These are phyloP conservation scores for Echria macrotheca DNA, from an alignment of 495 filamentous ascomycete genomes.

Conservation along the genomic window DNA sequence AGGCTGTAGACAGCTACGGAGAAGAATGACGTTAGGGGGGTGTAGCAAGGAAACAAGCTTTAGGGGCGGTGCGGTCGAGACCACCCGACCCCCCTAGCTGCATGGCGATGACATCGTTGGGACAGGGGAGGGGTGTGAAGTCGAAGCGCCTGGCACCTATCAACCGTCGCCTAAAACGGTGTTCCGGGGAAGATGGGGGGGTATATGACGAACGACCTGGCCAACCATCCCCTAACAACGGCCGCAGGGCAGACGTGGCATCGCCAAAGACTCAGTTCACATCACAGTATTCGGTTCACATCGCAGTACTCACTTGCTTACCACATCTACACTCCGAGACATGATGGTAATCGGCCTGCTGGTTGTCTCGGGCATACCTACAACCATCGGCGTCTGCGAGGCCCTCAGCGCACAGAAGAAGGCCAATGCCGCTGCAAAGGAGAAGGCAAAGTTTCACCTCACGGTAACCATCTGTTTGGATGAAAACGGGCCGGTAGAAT, in stretches of 20 bases:
- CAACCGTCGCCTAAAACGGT: constrained; percentile 9
- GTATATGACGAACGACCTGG: constrained; percentile 18
- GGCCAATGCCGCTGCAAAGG: constrained; percentile 41
- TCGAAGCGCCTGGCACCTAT: neutral
- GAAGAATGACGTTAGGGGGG: constrained; percentile 26
- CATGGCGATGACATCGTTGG: constrained; percentile 14
- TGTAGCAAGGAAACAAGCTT: constrained; percentile 23
- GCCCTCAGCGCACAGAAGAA: constrained; percentile 48
- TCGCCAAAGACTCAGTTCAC: too few species aligned
- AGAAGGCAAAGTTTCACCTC: constrained; percentile 47
- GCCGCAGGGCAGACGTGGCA: too few species aligned
- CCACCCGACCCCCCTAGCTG: neutral
- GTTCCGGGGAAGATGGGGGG: neutral
- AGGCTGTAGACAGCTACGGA: neutral
- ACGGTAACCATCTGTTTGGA: constrained; percentile 41
- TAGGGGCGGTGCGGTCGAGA: constrained; percentile 1
- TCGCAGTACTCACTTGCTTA: too few species aligned
- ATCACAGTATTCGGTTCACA: too few species aligned
- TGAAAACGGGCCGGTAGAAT: constrained; percentile 30
- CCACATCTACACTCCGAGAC: too few species aligned
- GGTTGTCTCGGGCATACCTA: constrained; percentile 42
- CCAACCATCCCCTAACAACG: constrained; percentile 1
- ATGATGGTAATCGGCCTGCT: constrained; percentile 43
- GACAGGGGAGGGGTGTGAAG: constrained; percentile 6
- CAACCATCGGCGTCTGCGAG: constrained; percentile 45